Evolutionary conservation across 805 yeast species (phyloP), one percentile per base, ranked within the genome.

Genomic region (Barnettozyma sp.): DNA sequence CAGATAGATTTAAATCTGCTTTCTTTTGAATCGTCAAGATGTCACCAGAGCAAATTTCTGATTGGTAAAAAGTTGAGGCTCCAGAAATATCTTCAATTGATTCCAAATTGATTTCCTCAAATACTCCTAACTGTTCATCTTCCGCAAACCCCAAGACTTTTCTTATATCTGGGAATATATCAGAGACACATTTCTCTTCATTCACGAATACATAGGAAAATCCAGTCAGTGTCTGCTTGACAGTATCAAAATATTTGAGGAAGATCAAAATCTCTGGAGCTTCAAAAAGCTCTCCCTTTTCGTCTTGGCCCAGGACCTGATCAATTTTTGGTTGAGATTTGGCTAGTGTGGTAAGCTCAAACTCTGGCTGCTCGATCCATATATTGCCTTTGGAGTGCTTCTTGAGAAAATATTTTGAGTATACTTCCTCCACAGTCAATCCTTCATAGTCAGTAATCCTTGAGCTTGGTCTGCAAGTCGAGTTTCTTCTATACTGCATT

Each of bases 41-140:
- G 51, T 83, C 94, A 48, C 94, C 94, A 39, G 68, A 71, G 6
- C 67, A 64, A 14, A 82, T 52, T 45, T 83, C 92, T 25, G 69
- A 60, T 39, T 72, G 69, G 44, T 69, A 72, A 49, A 73, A 73
- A 2, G 76, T 63, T 22, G 48, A 46, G n/a, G 45, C 40, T 7
- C 54, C 49, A 30, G 58, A 67, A 1, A 48, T 40, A 10, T 50
- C 49, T 17, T 75, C 76, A 25, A 79, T 65, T 23, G 69, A 66
- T 5, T 62, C 62, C 3, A 75, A 73, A 25, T 75, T 71, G 17
- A 80, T 56, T 48, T 83, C 94, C 55, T 83, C 94, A 43, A 52
- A 71, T 14, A 72, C 52, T 12, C 56, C 60, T 22, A 73, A 46
- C 10, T 61, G 54, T 0, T 57, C 48, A 2, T 56, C 49, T 12